Evolutionary conservation across 257 asterid species (phyloP).

Genomic region (Penstemon eatonii): DNA sequence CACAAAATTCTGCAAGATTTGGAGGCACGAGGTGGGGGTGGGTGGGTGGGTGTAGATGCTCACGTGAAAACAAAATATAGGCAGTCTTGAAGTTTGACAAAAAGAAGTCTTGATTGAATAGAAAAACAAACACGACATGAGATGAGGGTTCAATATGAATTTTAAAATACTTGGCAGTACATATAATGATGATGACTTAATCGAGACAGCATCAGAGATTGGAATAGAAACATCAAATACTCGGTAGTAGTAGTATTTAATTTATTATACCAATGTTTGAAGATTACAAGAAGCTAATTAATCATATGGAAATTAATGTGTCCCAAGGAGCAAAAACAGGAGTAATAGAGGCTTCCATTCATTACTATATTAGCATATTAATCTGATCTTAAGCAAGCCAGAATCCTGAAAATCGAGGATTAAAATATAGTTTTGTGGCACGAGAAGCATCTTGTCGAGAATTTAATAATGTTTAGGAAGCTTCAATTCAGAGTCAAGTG

Average conservation of each 20-base stretch:
- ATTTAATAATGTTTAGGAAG: slow-evolving; percentile 24
- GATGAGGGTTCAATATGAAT: slow-evolving; percentile 33
- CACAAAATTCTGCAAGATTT: slow-evolving; percentile 41
- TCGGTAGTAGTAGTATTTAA: slow-evolving; percentile 5
- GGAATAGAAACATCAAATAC: slow-evolving; percentile 80
- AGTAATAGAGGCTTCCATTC: slow-evolving; percentile 61
- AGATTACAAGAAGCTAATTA: slow-evolving; percentile 39
- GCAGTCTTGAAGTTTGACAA: slow-evolving; percentile 44
- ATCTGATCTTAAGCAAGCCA: slow-evolving; percentile 36
- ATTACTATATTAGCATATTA: slow-evolving; percentile 9
- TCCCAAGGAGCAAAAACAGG: slow-evolving; percentile 57
- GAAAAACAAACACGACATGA: slow-evolving; percentile 46
- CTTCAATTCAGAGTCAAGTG: slow-evolving; percentile 25
- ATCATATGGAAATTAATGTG: slow-evolving; percentile 76
- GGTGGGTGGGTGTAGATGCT: slow-evolving; percentile 37
- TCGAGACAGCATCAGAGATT: slow-evolving; percentile 58
- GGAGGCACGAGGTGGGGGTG: slow-evolving; percentile 61
- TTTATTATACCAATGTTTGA: slow-evolving; percentile 43
- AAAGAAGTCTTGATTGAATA: slow-evolving; percentile 34
- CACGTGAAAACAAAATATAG: slow-evolving; percentile 63
- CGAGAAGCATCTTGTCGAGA: slow-evolving; percentile 44
- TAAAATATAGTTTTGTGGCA: slow-evolving; percentile 35
- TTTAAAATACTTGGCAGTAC: no score
- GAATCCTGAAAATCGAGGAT: slow-evolving; percentile 19
- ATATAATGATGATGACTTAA: not conserved